Percentiles rank a stretch among this genome's conserved stretches.
These are phyloP conservation scores for Aspergillus sparsus DNA, from an alignment of 495 filamentous ascomycete species.

Conservation along the genomic window DNA sequence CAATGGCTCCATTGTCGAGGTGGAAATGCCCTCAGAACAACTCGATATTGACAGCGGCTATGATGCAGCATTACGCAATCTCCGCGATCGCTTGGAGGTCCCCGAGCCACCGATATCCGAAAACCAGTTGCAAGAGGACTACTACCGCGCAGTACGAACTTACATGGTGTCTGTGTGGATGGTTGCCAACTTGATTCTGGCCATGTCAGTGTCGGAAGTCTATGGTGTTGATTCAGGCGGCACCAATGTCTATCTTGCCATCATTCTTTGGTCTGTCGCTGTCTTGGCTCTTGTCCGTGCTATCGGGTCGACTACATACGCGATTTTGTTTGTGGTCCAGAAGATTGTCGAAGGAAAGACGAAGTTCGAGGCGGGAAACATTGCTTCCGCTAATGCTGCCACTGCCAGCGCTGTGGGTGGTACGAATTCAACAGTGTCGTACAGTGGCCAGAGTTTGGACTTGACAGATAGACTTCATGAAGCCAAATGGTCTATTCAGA, in stretches of 20 bases:
- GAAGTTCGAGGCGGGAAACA: conserved; percentile 55
- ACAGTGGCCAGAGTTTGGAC: conserved; percentile 35
- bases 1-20: conserved; percentile 64
- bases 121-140: conserved; percentile 90
- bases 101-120: conserved; percentile 61
- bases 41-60: conserved; percentile 98
- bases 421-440: conserved; percentile 30
- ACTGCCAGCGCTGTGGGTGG: conserved; percentile 29
- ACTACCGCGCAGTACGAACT: conserved; percentile 95
- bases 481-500: conserved; percentile 38
- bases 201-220: conserved; percentile 90
- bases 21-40: conserved; percentile 98
- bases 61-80: conserved; percentile 94
- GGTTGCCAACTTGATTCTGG: conserved; percentile 84
- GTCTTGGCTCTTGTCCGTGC: conserved; percentile 81
- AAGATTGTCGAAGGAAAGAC: conserved; percentile 83
- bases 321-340: conserved; percentile 78
- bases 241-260: conserved; percentile 87
- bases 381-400: conserved; percentile 32
- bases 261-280: conserved; percentile 92
- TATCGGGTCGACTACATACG: conserved; percentile 77
- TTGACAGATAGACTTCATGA: conserved; percentile 43
- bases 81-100: conserved; percentile 89
- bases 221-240: conserved; percentile 68
- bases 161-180: conserved; percentile 99